These are phyloP conservation scores for Hymenoscyphus linearis DNA, from an alignment of 2,329 filamentous ascomycete genomes.

Conservation along the genomic window DNA sequence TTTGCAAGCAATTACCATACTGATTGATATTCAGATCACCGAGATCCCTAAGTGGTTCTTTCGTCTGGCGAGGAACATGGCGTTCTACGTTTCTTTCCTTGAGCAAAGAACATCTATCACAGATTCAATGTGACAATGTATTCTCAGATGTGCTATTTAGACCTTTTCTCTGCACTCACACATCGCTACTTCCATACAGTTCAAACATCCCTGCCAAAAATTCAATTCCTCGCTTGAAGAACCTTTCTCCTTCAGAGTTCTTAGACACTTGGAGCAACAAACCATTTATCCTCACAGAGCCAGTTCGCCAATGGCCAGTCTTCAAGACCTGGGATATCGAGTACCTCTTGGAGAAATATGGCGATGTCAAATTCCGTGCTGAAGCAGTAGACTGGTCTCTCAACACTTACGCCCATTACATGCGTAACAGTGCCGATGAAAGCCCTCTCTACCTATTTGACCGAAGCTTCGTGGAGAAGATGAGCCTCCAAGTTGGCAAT, in stretches of 20 bases:
- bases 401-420: conserved; percentile 74
- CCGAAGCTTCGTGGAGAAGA: conserved; percentile 79
- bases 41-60: conserved; percentile 28
- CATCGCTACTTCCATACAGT: conserved; percentile 60
- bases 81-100: conserved; percentile 68
- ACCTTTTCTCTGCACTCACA: conserved; percentile 83
- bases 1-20: neutral
- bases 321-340: conserved; percentile 69
- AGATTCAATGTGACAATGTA: conserved; percentile 68
- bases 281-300: conserved; percentile 82
- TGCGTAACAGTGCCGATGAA: conserved; percentile 75
- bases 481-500: conserved; percentile 60
- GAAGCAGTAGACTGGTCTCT: conserved; percentile 93
- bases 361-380: conserved; percentile 69
- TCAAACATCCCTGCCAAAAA: conserved; percentile 68
- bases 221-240: conserved; percentile 62
- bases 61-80: conserved; percentile 76
- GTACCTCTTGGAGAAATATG: conserved; percentile 59
- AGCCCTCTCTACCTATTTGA: conserved; percentile 93
- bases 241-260: conserved; percentile 70
- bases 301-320: conserved; percentile 76
- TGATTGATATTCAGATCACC: conserved; percentile 22
- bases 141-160: conserved; percentile 89
- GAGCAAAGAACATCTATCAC: conserved; percentile 44
- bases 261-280: conserved; percentile 67